phyloP scores from a whole-genome alignment of 2,329 filamentous ascomycete species.

The Nannizziopsis arthrosporioides region DNA sequence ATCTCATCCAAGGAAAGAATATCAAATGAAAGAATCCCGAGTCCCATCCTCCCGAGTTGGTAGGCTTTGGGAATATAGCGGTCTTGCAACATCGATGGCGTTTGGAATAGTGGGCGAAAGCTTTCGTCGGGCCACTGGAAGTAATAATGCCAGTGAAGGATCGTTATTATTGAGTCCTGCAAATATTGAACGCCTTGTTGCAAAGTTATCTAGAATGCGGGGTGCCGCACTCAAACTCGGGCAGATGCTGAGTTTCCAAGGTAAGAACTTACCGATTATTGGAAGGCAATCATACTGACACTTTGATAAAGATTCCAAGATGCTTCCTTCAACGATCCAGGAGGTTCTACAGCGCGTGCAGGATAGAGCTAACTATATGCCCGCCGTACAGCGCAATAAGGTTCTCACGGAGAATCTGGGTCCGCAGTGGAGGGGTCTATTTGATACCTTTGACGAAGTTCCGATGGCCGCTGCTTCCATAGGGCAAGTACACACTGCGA shows the following conservation, averaged over 20 bases:
- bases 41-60: slow-evolving; percentile 81
- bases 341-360: slow-evolving; percentile 88
- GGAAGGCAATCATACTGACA: slow-evolving; percentile 7
- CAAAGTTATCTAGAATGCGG: slow-evolving; percentile 89
- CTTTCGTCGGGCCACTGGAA: slow-evolving; percentile 65
- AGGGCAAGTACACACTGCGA: slow-evolving; percentile 84
- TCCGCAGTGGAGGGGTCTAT: slow-evolving; percentile 70
- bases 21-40: slow-evolving; percentile 73
- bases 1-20: slow-evolving; percentile 24
- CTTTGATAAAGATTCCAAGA: slow-evolving; percentile 59
- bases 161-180: slow-evolving; percentile 76
- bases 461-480: slow-evolving; percentile 95
- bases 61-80: slow-evolving; percentile 87
- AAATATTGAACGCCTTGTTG: slow-evolving; percentile 87
- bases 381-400: slow-evolving; percentile 76
- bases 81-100: slow-evolving; percentile 87
- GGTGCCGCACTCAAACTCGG: slow-evolving; percentile 94
- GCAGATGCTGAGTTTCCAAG: slow-evolving; percentile 95
- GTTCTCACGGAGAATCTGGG: slow-evolving; percentile 73
- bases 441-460: slow-evolving; percentile 72
- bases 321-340: slow-evolving; percentile 77
- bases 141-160: slow-evolving; percentile 43
- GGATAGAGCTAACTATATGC: slow-evolving; percentile 97
- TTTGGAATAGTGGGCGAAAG: slow-evolving; percentile 81
- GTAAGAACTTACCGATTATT: slow-evolving; percentile 22